Evolutionary conservation across 2,329 filamentous ascomycete genomes (phyloP).

Genomic region (Aspergillus luchuensis): DNA sequence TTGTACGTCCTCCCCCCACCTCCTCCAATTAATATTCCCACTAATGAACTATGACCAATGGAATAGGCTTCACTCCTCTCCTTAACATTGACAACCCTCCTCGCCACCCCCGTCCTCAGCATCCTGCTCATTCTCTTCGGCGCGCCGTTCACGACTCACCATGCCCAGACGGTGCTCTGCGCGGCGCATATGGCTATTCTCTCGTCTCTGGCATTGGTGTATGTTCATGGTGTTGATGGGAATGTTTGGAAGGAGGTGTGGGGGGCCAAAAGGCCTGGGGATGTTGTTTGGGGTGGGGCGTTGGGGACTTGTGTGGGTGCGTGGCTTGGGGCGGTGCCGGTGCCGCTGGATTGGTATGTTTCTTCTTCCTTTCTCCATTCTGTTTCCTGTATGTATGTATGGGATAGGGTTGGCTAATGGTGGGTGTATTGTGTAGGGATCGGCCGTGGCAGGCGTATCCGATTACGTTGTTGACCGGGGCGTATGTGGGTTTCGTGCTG

Average conservation of each 20-base stretch:
- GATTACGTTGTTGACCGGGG: conserved; percentile 81
- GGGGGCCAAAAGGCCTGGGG: conserved; percentile 70
- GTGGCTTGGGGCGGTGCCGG: conserved; percentile 92
- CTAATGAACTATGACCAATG: too few species aligned
- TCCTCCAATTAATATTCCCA: too few species aligned
- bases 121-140: conserved; percentile 81
- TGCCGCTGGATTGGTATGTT: conserved; percentile 83
- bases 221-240: conserved; percentile 77
- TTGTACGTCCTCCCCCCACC: not conserved
- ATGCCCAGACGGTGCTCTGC: conserved; percentile 74
- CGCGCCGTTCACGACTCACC: conserved; percentile 82
- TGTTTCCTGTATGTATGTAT: not conserved
- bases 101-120: conserved; percentile 60
- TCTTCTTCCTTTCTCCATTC: not conserved
- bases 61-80: conserved; percentile 63
- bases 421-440: conserved; percentile 55
- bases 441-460: conserved; percentile 99
- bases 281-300: conserved; percentile 80
- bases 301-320: conserved; percentile 78
- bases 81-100: conserved; percentile 55
- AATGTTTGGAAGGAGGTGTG: conserved; percentile 70
- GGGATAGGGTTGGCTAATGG: not conserved
- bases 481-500: conserved; percentile 72
- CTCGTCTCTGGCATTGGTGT: conserved; percentile 76
- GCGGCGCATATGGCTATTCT: conserved; percentile 81